phyloP scores from a whole-genome alignment of 2,329 filamentous ascomycete genomes.

The Setomelanomma holmii region DNA sequence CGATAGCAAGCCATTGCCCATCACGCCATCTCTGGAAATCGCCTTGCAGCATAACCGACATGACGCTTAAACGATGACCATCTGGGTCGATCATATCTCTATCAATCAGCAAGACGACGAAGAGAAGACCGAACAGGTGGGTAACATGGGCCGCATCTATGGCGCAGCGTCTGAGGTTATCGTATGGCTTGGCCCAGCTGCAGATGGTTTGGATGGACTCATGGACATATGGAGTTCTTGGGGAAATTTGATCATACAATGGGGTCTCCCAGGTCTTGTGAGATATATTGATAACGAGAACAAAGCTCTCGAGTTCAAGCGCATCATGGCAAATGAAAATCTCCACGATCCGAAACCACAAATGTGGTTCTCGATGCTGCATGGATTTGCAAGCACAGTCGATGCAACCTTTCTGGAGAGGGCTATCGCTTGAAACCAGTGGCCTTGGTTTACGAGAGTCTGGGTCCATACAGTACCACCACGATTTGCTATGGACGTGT shows the following conservation, averaged over 20 bases:
- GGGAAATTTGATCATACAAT: background rate
- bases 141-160: background rate
- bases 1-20: background rate
- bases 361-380: background rate
- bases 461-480: background rate
- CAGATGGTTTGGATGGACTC: background rate
- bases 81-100: background rate
- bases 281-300: no score
- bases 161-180: background rate
- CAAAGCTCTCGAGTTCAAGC: no score
- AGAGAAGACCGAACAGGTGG: background rate
- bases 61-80: background rate
- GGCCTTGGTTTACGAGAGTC: background rate
- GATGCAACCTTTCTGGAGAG: background rate
- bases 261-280: background rate
- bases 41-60: background rate
- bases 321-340: no score
- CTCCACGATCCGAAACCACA: background rate
- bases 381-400: background rate
- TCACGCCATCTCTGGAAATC: background rate
- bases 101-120: background rate
- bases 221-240: background rate
- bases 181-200: constrained; percentile 1
- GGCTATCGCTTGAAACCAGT: background rate
- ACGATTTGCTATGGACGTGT: background rate